Evolutionary conservation across 164 flowering plant species (phyloP).

Genomic region (Magnolia kwangsiensis): DNA sequence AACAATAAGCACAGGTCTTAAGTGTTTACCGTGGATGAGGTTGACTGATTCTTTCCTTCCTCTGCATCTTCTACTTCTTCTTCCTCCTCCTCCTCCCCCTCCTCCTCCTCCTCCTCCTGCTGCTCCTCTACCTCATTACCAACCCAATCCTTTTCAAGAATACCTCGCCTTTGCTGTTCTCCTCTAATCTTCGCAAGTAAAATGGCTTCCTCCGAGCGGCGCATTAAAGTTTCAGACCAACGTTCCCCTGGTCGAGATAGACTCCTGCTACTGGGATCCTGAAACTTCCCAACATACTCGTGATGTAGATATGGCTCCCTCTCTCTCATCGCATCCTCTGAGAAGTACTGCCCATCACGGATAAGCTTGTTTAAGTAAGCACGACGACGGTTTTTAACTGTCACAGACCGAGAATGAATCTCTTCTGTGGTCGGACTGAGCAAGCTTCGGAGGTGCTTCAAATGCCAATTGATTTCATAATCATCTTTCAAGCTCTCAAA

Average conservation of each 20-base stretch:
- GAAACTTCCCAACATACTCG: conserved; percentile 87
- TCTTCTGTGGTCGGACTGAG: conserved; percentile 62
- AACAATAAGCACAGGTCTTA: conserved; percentile 4
- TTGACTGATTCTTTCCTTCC: conserved; percentile 8
- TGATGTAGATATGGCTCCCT: conserved; percentile 95
- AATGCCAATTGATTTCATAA: conserved; percentile 86
- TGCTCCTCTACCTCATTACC: conserved; percentile 52
- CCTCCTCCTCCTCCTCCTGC: conserved; percentile 61
- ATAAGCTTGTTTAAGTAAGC: conserved; percentile 70
- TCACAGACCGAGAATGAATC: conserved; percentile 39
- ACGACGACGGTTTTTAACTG: conserved; percentile 77
- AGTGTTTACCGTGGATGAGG: conserved; percentile 13
- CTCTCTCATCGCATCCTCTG: conserved; percentile 98
- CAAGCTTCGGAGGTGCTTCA: conserved; percentile 48
- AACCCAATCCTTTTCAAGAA: conserved; percentile 78
- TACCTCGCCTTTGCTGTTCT: conserved; percentile 84
- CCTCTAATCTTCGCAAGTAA: conserved; percentile 75
- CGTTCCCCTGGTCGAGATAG: conserved; percentile 91
- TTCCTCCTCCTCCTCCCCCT: conserved; percentile 52
- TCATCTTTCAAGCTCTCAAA: conserved; percentile 62
- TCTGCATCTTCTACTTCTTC: conserved; percentile 21
- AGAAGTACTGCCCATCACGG: conserved; percentile 71
- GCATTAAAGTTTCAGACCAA: conserved; percentile 89
- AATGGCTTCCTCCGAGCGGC: conserved; percentile 78
- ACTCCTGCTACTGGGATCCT: conserved; percentile 63